These are phyloP conservation scores for Metroxylon sagu DNA, from an alignment of 176 grass and related monocot species.

Conservation along the genomic window DNA sequence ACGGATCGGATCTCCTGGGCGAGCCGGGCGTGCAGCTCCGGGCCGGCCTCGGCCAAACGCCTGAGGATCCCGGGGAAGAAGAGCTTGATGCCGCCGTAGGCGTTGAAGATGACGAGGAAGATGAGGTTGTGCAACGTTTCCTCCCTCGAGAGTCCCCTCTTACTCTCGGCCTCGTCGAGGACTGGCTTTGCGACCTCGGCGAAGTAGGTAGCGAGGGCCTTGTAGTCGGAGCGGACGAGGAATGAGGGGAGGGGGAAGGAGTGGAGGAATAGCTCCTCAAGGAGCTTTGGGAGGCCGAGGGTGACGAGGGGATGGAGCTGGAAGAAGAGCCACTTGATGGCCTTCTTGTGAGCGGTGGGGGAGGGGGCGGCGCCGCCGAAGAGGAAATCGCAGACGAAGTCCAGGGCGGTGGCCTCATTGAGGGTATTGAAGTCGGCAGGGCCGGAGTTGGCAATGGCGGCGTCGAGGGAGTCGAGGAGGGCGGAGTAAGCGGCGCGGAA, in stretches of 20 bases:
- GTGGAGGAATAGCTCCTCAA: conserved; percentile 63
- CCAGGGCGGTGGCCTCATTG: conserved; percentile 27
- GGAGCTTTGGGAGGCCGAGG: conserved; percentile 29
- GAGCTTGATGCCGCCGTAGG: conserved; percentile 67
- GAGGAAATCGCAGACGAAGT: conserved; percentile 47
- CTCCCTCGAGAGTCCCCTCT: conserved; percentile 30
- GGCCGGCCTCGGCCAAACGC: conserved; percentile 40
- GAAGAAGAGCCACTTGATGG: conserved; percentile 41
- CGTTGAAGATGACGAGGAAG: conserved; percentile 65
- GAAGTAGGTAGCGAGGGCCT: conserved; percentile 41
- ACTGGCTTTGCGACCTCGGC: conserved; percentile 13
- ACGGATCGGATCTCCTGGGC: conserved; percentile 35
- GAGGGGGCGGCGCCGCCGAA: conserved; percentile 44
- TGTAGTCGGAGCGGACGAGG: conserved; percentile 54
- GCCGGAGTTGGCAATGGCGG: conserved; percentile 2
- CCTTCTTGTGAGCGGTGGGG: conserved; percentile 17
- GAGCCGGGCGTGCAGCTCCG: conserved; percentile 43
- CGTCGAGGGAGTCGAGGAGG: conserved; percentile 31
- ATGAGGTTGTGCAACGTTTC: conserved; percentile 71
- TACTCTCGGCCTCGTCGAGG: conserved; percentile 45
- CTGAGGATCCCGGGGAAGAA: conserved; percentile 53
- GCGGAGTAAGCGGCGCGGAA: conserved; percentile 27
- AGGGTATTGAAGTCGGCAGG: conserved; percentile 36
- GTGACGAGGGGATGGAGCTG: conserved; percentile 61
- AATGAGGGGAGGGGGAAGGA: conserved; percentile 40